Percentiles rank a stretch among this genome's conserved stretches.
These are phyloP conservation scores for Colletotrichum kahawae DNA, from an alignment of 2,329 filamentous ascomycete genomes.

Conservation along the genomic window DNA sequence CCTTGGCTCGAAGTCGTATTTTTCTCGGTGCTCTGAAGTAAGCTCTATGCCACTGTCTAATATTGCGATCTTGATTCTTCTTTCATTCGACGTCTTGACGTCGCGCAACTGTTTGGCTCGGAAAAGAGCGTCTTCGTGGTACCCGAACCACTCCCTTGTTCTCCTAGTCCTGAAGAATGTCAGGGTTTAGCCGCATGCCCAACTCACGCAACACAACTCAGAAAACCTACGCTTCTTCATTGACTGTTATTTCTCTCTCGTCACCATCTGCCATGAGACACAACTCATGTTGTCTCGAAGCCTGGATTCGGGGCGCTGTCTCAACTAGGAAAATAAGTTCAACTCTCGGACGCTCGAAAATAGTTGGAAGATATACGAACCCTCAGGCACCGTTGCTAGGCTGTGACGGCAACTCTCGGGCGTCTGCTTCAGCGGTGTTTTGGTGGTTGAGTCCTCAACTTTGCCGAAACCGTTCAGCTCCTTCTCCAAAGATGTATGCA, in stretches of 20 bases:
- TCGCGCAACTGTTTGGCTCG: not conserved
- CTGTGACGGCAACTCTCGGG: accelerated
- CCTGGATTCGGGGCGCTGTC: accelerated
- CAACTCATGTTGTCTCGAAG: accelerated
- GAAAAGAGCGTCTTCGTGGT: not conserved
- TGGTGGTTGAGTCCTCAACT: accelerated
- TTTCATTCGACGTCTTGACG: accelerated
- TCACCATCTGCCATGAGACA: not conserved
- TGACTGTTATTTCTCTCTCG: not conserved
- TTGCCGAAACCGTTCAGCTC: not conserved
- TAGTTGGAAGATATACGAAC: not conserved
- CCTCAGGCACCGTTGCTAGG: accelerated
- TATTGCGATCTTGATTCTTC: not conserved
- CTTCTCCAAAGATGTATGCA: not conserved
- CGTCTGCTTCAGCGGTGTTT: accelerated
- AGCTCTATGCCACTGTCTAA: not conserved
- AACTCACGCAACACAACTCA: accelerated
- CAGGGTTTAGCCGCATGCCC: not conserved
- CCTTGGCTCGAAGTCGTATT: not conserved
- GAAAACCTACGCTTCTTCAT: not conserved
- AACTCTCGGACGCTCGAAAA: not conserved
- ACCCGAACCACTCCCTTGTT: not conserved
- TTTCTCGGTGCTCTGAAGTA: not conserved
- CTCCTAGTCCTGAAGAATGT: too few species aligned
- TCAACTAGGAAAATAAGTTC: not conserved